Base-by-base conservation (phyloP, 2,329 filamentous ascomycete genomes). In the Trichophyton rubrum region DNA sequence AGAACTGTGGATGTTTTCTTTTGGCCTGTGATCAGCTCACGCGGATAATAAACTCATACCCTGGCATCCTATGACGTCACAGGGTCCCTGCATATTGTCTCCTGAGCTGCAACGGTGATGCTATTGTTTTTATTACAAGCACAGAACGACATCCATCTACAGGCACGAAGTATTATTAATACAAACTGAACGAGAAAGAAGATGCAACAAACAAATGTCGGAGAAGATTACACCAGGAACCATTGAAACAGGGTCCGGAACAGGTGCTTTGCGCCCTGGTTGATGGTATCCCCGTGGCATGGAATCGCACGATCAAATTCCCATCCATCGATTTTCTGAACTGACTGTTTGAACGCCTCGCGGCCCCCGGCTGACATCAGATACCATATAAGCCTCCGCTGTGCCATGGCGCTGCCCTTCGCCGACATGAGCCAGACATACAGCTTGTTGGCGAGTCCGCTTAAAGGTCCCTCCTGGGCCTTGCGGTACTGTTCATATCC, bases 211-310 rank as follows among this genome's bases (percentile, higher is more conserved):
- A n/a, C n/a, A 13, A 27, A 35, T 33, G 13, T 1, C 13, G 5
- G 5, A 55, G 51, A n/a, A 35, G 33, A 13, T 20, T 53, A 17
- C 11, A n/a, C 15, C 40, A 95, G 71, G 76, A 95, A 88, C 90
- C 91, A 96, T 67, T 82, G 81, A 74, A 95, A 89, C 11, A 95
- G 79, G 72, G 88, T 89, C 68, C 81, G 77, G 66, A 92, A 95
- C 15, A 88, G 78, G 9, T 80, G 81, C 79, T 95, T 96, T 8
- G 82, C 90, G 2, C 79, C 82, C 1, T 71, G 80, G 72, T 93
- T 86, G 65, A 97, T 85, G 15, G 88, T 85, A 75, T 99, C 93
- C 7, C 93, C 93, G 74, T 99, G 93, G 72, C 92, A 97, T 0
- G 92, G 90, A 62, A 99, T 85, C 58, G 97, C 79, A 43, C 85